Evolutionary conservation across 108 stramenopile genomes (phyloP).

Genomic region (Hondaea fermentalgiana): DNA sequence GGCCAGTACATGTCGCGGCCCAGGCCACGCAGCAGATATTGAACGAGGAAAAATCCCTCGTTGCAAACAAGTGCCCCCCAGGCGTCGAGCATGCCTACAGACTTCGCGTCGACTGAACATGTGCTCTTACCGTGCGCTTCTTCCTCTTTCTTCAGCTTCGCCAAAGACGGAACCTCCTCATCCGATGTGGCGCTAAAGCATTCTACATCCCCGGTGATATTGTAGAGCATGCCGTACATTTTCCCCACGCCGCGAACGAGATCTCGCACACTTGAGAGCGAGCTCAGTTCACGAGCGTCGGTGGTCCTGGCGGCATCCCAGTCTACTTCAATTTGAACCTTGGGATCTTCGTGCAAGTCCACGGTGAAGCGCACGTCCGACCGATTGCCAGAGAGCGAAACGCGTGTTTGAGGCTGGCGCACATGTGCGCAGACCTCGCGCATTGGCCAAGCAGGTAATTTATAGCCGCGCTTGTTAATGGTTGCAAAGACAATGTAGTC

Average conservation of each 20-base stretch:
- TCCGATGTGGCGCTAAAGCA: slow-evolving; percentile 40
- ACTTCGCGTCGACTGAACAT: not conserved
- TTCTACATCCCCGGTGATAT: slow-evolving; percentile 30
- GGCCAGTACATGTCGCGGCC: slow-evolving; percentile 68
- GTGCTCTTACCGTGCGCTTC: not conserved
- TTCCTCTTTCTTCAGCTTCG: no score
- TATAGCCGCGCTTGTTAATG: slow-evolving; percentile 37
- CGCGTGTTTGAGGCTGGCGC: slow-evolving; percentile 30
- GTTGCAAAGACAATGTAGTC: slow-evolving; percentile 56
- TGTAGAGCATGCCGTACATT: not conserved
- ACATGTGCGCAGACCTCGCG: slow-evolving; percentile 53
- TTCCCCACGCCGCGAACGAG: not conserved
- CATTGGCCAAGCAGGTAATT: slow-evolving; percentile 60
- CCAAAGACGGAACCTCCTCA: not conserved
- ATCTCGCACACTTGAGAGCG: not conserved
- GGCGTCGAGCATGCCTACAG: slow-evolving; percentile 40
- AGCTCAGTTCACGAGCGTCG: not conserved
- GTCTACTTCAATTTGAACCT: slow-evolving; percentile 39
- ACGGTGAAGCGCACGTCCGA: slow-evolving; percentile 42
- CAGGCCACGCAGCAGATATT: slow-evolving; percentile 39
- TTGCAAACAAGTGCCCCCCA: not conserved
- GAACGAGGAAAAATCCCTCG: slow-evolving; percentile 1
- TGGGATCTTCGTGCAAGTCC: not conserved
- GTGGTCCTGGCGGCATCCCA: slow-evolving; percentile 36
- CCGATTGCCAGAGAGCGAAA: slow-evolving; percentile 35